Conservation (phyloP, 2,329 filamentous ascomycete species). For the Emydomyces testavorans region DNA sequence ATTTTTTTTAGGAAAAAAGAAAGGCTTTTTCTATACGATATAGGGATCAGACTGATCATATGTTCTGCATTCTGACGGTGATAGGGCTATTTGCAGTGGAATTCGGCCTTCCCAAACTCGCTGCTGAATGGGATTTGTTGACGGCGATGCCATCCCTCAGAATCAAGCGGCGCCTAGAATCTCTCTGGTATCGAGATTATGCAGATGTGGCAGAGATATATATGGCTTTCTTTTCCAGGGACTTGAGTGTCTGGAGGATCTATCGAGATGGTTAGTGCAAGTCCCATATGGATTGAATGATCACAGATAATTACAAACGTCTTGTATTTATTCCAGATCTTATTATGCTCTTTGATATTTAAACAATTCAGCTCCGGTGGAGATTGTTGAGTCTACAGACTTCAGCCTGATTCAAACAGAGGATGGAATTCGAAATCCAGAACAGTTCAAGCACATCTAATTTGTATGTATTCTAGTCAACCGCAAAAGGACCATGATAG, state of each 20-base stretch:
- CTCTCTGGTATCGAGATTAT: background rate
- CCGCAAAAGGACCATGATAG: no score
- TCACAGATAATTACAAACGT: background rate
- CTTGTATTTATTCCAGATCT: background rate
- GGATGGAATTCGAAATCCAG: no score
- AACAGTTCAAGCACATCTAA: no score
- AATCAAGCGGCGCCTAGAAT: background rate
- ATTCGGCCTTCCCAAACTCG: slow-evolving; percentile 49
- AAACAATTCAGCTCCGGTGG: background rate
- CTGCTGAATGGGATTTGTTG: slow-evolving; percentile 29
- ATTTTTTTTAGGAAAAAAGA: background rate
- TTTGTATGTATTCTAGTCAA: no score
- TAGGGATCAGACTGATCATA: slow-evolving; percentile 52
- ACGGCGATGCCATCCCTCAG: slow-evolving; percentile 15
- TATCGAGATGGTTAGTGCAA: background rate
- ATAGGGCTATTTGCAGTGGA: slow-evolving; percentile 48
- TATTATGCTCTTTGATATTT: background rate
- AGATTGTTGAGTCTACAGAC: background rate
- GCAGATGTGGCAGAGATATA: background rate
- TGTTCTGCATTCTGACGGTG: slow-evolving; percentile 48
- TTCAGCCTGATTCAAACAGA: background rate
- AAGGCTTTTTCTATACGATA: slow-evolving; percentile 33
- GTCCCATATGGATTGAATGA: background rate
- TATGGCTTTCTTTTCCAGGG: no score
- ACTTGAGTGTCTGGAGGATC: no score